These are phyloP conservation scores for Lactifluus subvellereus DNA, from an alignment of 768 basidiomycete genomes.

Conservation along the genomic window DNA sequence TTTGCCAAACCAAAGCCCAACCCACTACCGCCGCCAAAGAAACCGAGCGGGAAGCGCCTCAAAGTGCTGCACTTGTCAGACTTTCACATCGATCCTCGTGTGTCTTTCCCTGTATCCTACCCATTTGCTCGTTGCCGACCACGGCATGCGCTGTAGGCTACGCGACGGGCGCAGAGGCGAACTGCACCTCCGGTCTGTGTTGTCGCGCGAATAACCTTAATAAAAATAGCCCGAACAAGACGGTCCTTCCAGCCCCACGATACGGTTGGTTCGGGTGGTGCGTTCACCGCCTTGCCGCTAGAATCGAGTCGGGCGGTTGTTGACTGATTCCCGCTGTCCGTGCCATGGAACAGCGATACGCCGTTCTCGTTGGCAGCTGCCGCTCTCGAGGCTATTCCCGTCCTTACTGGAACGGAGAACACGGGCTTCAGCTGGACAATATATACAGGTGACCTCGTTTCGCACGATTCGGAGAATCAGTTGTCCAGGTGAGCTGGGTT, in stretches of 20 bases:
- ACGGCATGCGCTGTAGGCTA: conserved; percentile 41
- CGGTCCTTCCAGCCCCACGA: conserved; percentile 56
- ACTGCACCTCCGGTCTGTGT: conserved; percentile 62
- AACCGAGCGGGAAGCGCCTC: conserved; percentile 56
- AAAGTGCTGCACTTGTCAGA: conserved; percentile 77
- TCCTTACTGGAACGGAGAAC: conserved; percentile 51
- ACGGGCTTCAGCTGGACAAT: conserved; percentile 60
- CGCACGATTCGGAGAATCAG: conserved; percentile 64
- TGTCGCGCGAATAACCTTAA: conserved; percentile 56
- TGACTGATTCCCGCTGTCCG: background rate
- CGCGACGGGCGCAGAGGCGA: conserved; percentile 63
- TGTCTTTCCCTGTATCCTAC: conserved; percentile 20
- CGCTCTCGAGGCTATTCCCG: conserved; percentile 61
- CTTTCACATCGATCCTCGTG: conserved; percentile 69
- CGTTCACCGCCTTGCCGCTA: background rate
- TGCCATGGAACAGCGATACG: conserved; percentile 40
- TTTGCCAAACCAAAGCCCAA: conserved; percentile 74
- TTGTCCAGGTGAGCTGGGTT: conserved; percentile 45
- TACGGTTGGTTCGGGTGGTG: conserved; percentile 62
- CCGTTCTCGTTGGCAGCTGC: conserved; percentile 56
- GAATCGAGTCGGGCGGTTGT: background rate
- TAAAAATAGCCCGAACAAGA: conserved; percentile 41
- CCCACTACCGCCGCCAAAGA: conserved; percentile 52
- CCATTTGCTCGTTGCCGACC: background rate
- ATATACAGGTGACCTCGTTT: conserved; percentile 70